Percentiles rank a stretch among this genome's conserved stretches.
Evolutionary conservation across 2,329 filamentous ascomycete species (phyloP).

Genomic region (Fonsecaea multimorphosa): DNA sequence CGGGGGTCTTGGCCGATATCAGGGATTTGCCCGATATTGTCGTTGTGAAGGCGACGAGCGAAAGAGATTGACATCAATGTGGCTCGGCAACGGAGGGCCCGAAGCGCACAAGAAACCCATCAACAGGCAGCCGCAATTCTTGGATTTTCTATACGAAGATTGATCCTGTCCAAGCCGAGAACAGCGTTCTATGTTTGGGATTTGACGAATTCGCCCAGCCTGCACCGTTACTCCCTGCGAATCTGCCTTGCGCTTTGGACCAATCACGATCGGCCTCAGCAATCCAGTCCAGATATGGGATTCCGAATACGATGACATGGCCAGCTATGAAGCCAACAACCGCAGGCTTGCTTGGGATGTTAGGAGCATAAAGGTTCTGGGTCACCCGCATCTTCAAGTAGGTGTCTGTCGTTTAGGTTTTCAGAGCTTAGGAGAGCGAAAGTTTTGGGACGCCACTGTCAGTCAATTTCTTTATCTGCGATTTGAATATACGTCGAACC

Average conservation of each 20-base stretch:
- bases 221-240: neutral
- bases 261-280: neutral
- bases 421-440: neutral
- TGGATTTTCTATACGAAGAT: neutral
- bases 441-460: neutral
- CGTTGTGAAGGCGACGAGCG: conserved; percentile 19
- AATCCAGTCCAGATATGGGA: neutral
- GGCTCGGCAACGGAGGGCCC: neutral
- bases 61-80: neutral
- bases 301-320: conserved; percentile 19
- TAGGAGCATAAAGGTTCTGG: neutral
- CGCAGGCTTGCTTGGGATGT: neutral
- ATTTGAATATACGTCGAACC: neutral
- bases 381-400: neutral
- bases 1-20: conserved; percentile 35
- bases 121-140: conserved; percentile 3
- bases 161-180: neutral
- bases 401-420: neutral
- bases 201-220: neutral
- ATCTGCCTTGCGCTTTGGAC: neutral
- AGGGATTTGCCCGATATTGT: conserved; percentile 37
- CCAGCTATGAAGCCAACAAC: neutral
- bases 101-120: neutral
- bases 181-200: neutral
- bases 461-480: neutral